Evolutionary conservation across 2,329 filamentous ascomycete species (phyloP).

Genomic region (Pyricularia sp.): DNA sequence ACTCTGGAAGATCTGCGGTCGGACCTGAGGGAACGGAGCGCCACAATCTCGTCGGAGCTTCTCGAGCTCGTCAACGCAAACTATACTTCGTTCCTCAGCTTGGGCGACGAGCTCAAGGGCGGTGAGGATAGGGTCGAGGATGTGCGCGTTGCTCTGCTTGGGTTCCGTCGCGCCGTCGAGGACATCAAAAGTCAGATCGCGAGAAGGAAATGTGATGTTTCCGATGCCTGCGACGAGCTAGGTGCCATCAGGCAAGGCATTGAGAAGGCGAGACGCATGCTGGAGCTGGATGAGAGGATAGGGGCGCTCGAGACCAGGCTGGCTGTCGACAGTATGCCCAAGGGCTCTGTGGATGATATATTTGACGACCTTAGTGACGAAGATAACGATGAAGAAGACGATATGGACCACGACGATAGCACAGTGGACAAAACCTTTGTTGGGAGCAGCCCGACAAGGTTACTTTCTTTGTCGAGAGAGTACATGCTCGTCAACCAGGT

Average conservation of each 20-base stretch:
- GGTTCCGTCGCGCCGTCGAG: constrained; percentile 75
- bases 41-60: constrained; percentile 74
- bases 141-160: constrained; percentile 75
- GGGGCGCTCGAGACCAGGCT: constrained; percentile 54
- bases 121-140: constrained; percentile 90
- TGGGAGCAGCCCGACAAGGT: constrained; percentile 36
- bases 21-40: constrained; percentile 73
- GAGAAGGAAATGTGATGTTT: constrained; percentile 54
- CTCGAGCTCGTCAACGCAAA: constrained; percentile 93
- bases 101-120: constrained; percentile 73
- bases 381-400: constrained; percentile 18
- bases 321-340: constrained; percentile 33
- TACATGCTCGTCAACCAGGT: constrained; percentile 32
- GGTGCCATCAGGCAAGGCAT: constrained; percentile 53
- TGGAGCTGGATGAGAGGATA: constrained; percentile 58
- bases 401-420: constrained; percentile 5
- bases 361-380: constrained; percentile 19
- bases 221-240: constrained; percentile 55
- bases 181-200: constrained; percentile 59
- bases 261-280: constrained; percentile 48
- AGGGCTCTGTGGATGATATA: constrained; percentile 17
- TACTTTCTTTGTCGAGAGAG: constrained; percentile 35
- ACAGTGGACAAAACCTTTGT: constrained; percentile 21
- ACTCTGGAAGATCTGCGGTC: constrained; percentile 87
- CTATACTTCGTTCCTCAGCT: constrained; percentile 80